Evolutionary conservation across 108 stramenopile genomes (phyloP).

Genomic region (Mayamaea pseudoterrestris): DNA sequence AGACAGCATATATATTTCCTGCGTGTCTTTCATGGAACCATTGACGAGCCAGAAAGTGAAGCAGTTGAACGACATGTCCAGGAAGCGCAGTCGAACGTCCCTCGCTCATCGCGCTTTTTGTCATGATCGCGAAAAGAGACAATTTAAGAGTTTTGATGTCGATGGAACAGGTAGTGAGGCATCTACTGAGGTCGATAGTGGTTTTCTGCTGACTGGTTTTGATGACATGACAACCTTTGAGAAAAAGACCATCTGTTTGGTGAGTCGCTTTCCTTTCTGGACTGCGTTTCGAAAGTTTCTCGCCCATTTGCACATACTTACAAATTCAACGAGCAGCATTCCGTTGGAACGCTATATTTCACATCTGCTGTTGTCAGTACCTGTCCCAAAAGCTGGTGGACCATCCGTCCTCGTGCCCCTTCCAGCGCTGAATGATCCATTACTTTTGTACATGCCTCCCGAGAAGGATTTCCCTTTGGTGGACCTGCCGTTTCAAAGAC

Average conservation of each 20-base stretch:
- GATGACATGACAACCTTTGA: constrained; percentile 75
- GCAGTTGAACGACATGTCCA: constrained; percentile 47
- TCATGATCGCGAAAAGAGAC: constrained; percentile 13
- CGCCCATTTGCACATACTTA: constrained; percentile 63
- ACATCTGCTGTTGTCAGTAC: constrained; percentile 65
- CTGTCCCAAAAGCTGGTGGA: constrained; percentile 71
- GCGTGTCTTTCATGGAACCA: constrained; percentile 79
- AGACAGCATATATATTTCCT: constrained; percentile 70
- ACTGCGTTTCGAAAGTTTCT: constrained; percentile 76
- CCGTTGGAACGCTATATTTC: constrained; percentile 77
- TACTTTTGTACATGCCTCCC: constrained; percentile 63
- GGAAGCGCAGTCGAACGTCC: constrained; percentile 31
- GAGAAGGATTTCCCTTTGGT: constrained; percentile 66
- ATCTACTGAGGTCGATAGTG: constrained; percentile 7
- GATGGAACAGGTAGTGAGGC: constrained; percentile 2
- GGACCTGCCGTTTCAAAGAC: constrained; percentile 56
- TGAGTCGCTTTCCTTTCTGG: constrained; percentile 77
- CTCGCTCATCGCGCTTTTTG: constrained; percentile 56
- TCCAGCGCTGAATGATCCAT: constrained; percentile 57
- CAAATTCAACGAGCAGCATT: constrained; percentile 57
- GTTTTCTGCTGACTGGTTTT: constrained; percentile 37
- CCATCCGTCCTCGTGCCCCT: constrained; percentile 63
- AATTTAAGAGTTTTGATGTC: no score
- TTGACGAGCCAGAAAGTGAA: constrained; percentile 34
- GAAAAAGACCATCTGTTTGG: constrained; percentile 76